phyloP scores from a whole-genome alignment of 139 green algal genomes.

The Chlamydomonas asymmetrica region DNA sequence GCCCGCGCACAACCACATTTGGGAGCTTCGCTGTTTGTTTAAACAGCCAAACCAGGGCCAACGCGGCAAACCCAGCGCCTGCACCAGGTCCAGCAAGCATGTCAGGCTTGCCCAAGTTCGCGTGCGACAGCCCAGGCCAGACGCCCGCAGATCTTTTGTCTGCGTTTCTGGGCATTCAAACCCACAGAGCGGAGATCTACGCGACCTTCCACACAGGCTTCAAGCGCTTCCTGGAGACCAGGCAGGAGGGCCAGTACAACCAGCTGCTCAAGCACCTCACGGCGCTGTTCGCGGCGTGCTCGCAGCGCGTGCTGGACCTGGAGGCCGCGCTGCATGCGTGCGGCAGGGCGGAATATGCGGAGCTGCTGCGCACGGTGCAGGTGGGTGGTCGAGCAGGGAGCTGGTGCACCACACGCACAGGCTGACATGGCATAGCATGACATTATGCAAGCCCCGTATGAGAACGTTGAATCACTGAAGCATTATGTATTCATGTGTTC shows the following conservation, averaged over 20 bases:
- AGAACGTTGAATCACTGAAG: too few species aligned
- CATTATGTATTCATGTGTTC: too few species aligned
- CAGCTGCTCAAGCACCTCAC: conserved; percentile 21
- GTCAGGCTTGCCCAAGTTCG: too few species aligned
- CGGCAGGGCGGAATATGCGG: too few species aligned
- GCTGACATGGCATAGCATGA: too few species aligned
- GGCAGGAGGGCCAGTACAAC: conserved; percentile 6
- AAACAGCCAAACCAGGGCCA: background rate
- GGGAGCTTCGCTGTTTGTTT: background rate
- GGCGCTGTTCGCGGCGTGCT: conserved; percentile 20
- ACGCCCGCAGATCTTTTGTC: background rate
- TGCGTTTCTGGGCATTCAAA: conserved; percentile 8
- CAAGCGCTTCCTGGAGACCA: conserved; percentile 1
- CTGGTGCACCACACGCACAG: too few species aligned
- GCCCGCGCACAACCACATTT: background rate
- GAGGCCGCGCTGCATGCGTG: too few species aligned
- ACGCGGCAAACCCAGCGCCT: background rate
- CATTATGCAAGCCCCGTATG: too few species aligned
- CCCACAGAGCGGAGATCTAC: conserved; percentile 27
- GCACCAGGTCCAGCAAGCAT: background rate
- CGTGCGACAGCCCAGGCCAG: too few species aligned
- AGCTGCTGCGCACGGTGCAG: conserved; percentile 14
- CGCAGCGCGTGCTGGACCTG: conserved; percentile 8
- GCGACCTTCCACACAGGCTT: conserved; percentile 14
- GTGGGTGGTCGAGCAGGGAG: background rate